Conservation (phyloP, 1,139 yeast species). For the Kurtzmaniella quercitrusa region DNA sequence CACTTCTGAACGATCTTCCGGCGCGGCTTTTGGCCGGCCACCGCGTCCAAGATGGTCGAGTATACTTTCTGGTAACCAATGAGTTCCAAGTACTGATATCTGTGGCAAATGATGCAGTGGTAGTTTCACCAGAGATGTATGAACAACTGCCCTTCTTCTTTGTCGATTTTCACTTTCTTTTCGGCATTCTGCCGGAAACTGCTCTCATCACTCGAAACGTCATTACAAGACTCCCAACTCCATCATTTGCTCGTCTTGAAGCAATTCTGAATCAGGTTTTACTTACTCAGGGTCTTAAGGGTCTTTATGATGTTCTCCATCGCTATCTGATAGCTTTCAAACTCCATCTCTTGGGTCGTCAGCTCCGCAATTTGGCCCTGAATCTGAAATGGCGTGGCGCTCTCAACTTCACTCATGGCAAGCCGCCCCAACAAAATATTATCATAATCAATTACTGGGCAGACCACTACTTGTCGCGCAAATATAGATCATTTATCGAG, state of each 20-base stretch:
- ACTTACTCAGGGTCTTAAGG: slow-evolving; percentile 47
- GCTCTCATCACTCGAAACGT: slow-evolving; percentile 27
- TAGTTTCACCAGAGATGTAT: slow-evolving; percentile 12
- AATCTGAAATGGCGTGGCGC: slow-evolving; percentile 61
- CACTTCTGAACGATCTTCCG: slow-evolving; percentile 60
- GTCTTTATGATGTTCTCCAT: slow-evolving; percentile 65
- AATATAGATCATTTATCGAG: slow-evolving; percentile 52
- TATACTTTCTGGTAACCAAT: slow-evolving; percentile 58
- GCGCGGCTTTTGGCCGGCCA: slow-evolving; percentile 53
- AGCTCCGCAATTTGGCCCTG: slow-evolving; percentile 52
- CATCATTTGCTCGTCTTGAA: slow-evolving; percentile 48
- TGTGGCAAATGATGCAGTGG: slow-evolving; percentile 40
- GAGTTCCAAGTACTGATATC: slow-evolving; percentile 72
- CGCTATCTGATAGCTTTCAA: slow-evolving; percentile 72
- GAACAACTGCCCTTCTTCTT: slow-evolving; percentile 64
- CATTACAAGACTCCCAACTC: slow-evolving; percentile 29
- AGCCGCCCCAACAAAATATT: slow-evolving; percentile 48
- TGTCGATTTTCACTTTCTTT: slow-evolving; percentile 69
- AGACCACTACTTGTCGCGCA: slow-evolving; percentile 33
- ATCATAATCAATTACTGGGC: slow-evolving; percentile 74
- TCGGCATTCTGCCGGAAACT: slow-evolving; percentile 42
- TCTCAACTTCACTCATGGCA: slow-evolving; percentile 42
- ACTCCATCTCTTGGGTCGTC: slow-evolving; percentile 64
- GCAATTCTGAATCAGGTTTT: slow-evolving; percentile 55
- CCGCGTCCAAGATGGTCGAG: slow-evolving; percentile 70